These are phyloP conservation scores for Glycine tomentella DNA, from an alignment of 306 rosid genomes.

Conservation along the genomic window DNA sequence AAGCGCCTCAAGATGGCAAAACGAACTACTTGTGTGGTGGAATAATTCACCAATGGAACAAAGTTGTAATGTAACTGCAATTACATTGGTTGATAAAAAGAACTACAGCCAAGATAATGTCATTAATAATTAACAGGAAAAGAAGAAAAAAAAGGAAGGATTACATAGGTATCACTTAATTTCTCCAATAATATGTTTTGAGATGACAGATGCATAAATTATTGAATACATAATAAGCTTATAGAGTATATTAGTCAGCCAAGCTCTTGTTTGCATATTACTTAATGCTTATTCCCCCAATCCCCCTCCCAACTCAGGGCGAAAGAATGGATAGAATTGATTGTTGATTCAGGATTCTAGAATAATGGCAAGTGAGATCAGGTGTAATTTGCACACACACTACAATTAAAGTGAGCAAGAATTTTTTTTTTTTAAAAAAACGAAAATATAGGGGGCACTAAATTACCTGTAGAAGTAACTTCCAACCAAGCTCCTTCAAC, in stretches of 20 bases:
- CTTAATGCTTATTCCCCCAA: not conserved
- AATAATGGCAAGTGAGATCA: constrained; percentile 1
- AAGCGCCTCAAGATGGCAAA: not conserved
- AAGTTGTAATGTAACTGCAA: not conserved
- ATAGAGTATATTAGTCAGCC: not conserved
- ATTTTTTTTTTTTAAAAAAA: not conserved
- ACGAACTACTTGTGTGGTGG: not conserved
- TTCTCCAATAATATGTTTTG: not conserved
- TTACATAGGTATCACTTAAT: not conserved
- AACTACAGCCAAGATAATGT: not conserved
- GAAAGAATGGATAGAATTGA: too few species aligned
- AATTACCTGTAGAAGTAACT: constrained; percentile 86
- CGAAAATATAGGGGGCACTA: constrained; percentile 6
- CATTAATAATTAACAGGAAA: not conserved
- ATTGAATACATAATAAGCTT: not conserved
- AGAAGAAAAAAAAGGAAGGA: not conserved
- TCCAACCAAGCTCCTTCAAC: constrained; percentile 92
- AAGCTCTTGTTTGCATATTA: not conserved
- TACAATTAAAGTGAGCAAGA: not conserved
- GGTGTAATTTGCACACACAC: not conserved
- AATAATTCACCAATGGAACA: not conserved
- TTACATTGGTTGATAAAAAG: not conserved
- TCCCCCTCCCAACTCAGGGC: not conserved
- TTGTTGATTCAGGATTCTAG: not conserved
- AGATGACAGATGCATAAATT: not conserved